phyloP scores from a whole-genome alignment of 2,329 filamentous ascomycete genomes.

The Verticillium tricorpus region DNA sequence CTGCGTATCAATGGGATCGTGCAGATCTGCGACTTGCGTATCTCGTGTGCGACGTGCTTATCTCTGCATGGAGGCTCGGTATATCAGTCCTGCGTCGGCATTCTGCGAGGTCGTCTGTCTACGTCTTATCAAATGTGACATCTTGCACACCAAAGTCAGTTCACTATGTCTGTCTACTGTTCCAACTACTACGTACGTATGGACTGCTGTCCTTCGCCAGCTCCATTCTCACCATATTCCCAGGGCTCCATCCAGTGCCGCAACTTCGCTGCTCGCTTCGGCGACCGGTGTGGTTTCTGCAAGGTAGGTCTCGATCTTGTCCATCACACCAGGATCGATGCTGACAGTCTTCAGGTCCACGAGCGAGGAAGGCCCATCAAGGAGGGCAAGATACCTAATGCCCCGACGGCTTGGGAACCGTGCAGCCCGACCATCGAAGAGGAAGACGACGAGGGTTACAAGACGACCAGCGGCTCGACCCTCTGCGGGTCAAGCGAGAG shows the following conservation, averaged over 20 bases:
- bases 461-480: neutral
- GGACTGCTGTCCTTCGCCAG: neutral
- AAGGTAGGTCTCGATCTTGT: constrained; percentile 12
- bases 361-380: neutral
- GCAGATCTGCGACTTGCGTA: neutral
- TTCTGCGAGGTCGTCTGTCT: neutral
- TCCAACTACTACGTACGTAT: constrained; percentile 25
- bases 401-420: neutral
- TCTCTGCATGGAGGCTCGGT: constrained; percentile 2
- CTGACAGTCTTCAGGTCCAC: neutral
- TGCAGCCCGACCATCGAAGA: neutral
- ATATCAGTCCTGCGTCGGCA: constrained; percentile 3
- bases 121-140: neutral
- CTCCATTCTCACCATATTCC: constrained; percentile 3
- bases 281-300: constrained; percentile 23
- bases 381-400: neutral
- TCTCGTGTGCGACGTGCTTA: neutral
- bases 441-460: neutral
- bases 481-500: neutral
- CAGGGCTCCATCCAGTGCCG: constrained; percentile 26
- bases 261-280: constrained; percentile 23
- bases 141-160: neutral
- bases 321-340: neutral
- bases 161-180: constrained; percentile 24
- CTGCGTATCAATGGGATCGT: neutral